Evolutionary conservation across 1,139 yeast species (phyloP).

Genomic region (Magnusiomyces sp.): DNA sequence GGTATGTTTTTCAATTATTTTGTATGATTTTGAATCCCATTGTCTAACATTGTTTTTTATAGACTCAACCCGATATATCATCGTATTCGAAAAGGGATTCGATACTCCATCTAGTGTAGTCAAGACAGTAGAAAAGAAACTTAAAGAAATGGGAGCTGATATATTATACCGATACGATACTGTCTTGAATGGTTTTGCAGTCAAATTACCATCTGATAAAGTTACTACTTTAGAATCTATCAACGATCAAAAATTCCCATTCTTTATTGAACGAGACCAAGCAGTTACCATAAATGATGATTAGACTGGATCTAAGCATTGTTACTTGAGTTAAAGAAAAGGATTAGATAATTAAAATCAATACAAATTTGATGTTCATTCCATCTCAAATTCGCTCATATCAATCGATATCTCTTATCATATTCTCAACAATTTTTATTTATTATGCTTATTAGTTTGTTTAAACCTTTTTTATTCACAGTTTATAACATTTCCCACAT

Average conservation of each 20-base stretch:
- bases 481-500: too few relatives aligned
- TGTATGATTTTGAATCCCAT: constrained; percentile 11
- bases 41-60: not conserved
- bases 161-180: constrained; percentile 36
- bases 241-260: constrained; percentile 30
- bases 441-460: too few relatives aligned
- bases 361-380: too few relatives aligned
- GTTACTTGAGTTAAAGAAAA: too few relatives aligned
- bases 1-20: constrained; percentile 6
- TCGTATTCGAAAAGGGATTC: constrained; percentile 30
- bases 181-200: constrained; percentile 35
- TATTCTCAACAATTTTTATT: too few relatives aligned
- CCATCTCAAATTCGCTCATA: too few relatives aligned
- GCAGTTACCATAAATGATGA: constrained; percentile 21
- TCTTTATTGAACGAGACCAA: constrained; percentile 35
- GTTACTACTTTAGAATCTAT: constrained; percentile 22
- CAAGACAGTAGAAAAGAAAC: constrained; percentile 27
- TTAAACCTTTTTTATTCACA: too few relatives aligned
- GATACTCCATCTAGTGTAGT: constrained; percentile 31
- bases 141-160: constrained; percentile 32
- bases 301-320: not conserved
- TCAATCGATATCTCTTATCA: too few relatives aligned
- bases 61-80: constrained; percentile 21
- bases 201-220: constrained; percentile 14
- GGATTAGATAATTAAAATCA: too few relatives aligned